Percentiles rank a stretch among this genome's conserved stretches.
Conservation (phyloP, 2,329 filamentous ascomycete species). For the Nannizziopsis arthrosporioides region DNA sequence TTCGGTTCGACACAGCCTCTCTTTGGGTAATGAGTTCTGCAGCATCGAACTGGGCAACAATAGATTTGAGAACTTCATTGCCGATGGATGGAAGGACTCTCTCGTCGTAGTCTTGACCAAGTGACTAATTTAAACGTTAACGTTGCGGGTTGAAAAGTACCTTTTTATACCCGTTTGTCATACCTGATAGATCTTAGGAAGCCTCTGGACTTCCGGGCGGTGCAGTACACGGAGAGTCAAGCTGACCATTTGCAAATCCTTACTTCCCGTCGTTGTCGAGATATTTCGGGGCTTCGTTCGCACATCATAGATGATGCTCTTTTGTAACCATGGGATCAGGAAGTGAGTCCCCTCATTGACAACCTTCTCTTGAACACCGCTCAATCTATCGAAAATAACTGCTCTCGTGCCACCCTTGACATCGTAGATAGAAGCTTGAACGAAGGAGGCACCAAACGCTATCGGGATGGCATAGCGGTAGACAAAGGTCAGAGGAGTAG, state of each 20-base stretch:
- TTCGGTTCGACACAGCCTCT: slow-evolving; percentile 90
- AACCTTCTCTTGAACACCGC: slow-evolving; percentile 84
- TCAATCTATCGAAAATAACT: slow-evolving; percentile 92
- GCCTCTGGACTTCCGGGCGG: slow-evolving; percentile 77
- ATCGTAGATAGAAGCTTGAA: slow-evolving; percentile 82
- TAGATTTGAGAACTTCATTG: slow-evolving; percentile 97
- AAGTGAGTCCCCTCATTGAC: slow-evolving; percentile 96
- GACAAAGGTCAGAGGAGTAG: slow-evolving; percentile 30
- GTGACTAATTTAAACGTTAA: slow-evolving; percentile 51
- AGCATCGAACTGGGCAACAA: slow-evolving; percentile 97
- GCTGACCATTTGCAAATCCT: slow-evolving; percentile 99
- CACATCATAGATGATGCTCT: slow-evolving; percentile 90
- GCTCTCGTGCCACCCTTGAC: slow-evolving; percentile 89
- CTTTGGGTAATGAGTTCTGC: slow-evolving; percentile 97
- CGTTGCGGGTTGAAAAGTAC: not conserved
- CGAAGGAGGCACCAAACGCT: slow-evolving; percentile 54
- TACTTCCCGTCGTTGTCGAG: slow-evolving; percentile 91
- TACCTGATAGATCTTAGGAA: slow-evolving; percentile 99
- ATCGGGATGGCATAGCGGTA: slow-evolving; percentile 54
- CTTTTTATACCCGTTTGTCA: slow-evolving; percentile 18
- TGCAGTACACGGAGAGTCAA: slow-evolving; percentile 91
- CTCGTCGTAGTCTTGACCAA: slow-evolving; percentile 97
- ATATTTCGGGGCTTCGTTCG: slow-evolving; percentile 96
- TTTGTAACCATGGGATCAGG: slow-evolving; percentile 88
- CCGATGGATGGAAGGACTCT: slow-evolving; percentile 95